These are phyloP conservation scores for Melampsora americana DNA, from an alignment of 1,284 basidiomycete species.

Conservation along the genomic window DNA sequence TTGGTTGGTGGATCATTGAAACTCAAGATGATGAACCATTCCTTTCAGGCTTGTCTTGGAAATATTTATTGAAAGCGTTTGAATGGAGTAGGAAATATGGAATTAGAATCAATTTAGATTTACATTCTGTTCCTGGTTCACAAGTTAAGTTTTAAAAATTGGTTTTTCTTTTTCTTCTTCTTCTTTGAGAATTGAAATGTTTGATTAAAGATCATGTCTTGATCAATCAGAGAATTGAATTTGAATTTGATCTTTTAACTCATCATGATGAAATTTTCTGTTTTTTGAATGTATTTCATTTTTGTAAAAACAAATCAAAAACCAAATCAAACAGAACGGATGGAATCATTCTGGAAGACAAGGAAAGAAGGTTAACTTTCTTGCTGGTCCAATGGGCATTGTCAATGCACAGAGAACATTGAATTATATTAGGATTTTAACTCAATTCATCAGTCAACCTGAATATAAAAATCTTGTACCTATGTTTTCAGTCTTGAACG, in stretches of 20 bases:
- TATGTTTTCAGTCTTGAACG: slow-evolving; percentile 53
- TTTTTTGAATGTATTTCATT: too few relatives aligned
- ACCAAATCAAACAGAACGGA: slow-evolving; percentile 62
- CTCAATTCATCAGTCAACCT: slow-evolving; percentile 53
- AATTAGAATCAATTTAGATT: slow-evolving; percentile 49
- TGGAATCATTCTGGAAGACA: slow-evolving; percentile 60
- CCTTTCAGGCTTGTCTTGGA: slow-evolving; percentile 56
- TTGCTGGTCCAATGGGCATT: slow-evolving; percentile 68
- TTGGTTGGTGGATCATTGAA: slow-evolving; percentile 79
- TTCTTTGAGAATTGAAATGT: too few relatives aligned
- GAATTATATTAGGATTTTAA: slow-evolving; percentile 51
- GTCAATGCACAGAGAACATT: slow-evolving; percentile 53
- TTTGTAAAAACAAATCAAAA: too few relatives aligned
- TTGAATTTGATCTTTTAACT: too few relatives aligned
- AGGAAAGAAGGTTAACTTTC: slow-evolving; percentile 55
- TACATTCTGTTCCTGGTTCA: slow-evolving; percentile 52
- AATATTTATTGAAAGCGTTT: slow-evolving; percentile 52
- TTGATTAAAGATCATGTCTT: too few relatives aligned
- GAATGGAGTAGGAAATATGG: slow-evolving; percentile 50
- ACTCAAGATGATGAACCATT: slow-evolving; percentile 74
- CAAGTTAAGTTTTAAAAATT: too few relatives aligned
- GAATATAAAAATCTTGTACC: slow-evolving; percentile 51
- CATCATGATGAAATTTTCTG: too few relatives aligned
- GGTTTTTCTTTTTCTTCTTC: too few relatives aligned
- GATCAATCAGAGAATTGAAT: too few relatives aligned